Evolutionary conservation across 2,329 filamentous ascomycete genomes (phyloP).

Genomic region (Venturia effusa): DNA sequence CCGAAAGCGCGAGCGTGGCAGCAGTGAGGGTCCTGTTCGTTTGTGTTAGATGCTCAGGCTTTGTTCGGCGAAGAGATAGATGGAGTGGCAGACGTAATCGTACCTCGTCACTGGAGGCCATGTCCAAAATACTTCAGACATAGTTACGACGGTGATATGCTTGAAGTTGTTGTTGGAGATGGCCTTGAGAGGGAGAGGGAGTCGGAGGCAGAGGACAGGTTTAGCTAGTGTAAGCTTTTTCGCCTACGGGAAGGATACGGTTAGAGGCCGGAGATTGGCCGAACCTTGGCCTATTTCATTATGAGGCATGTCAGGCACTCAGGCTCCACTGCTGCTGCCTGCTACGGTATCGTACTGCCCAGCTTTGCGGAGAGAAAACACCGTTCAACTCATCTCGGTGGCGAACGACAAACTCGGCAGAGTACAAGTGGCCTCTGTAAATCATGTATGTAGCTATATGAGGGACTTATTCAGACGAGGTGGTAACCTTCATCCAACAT

Average conservation of each 20-base stretch:
- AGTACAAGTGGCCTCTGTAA: not conserved
- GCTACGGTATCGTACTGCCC: not conserved
- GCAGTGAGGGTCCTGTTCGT: constrained; percentile 57
- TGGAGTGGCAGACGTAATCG: constrained; percentile 17
- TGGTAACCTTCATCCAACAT: not conserved
- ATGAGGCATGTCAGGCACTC: too few relatives aligned
- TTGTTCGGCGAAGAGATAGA: constrained; percentile 13
- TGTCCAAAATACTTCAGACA: constrained; percentile 48
- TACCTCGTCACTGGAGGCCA: constrained; percentile 58
- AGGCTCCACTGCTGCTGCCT: not conserved
- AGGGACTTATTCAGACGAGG: not conserved
- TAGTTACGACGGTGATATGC: not conserved
- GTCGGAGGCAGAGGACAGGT: not conserved
- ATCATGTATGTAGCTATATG: not conserved
- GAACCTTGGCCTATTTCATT: too few relatives aligned
- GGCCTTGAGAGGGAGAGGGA: not conserved
- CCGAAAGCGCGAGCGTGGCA: constrained; percentile 51
- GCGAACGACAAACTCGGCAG: not conserved
- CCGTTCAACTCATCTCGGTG: not conserved
- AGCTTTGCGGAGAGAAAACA: not conserved
- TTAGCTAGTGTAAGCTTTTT: not conserved
- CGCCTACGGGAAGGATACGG: too few relatives aligned
- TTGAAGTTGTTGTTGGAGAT: not conserved
- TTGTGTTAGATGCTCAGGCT: constrained; percentile 24
- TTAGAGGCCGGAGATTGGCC: too few relatives aligned